Evolutionary conservation across 495 filamentous ascomycete species (phyloP).

Genomic region (Talaromyces liani): DNA sequence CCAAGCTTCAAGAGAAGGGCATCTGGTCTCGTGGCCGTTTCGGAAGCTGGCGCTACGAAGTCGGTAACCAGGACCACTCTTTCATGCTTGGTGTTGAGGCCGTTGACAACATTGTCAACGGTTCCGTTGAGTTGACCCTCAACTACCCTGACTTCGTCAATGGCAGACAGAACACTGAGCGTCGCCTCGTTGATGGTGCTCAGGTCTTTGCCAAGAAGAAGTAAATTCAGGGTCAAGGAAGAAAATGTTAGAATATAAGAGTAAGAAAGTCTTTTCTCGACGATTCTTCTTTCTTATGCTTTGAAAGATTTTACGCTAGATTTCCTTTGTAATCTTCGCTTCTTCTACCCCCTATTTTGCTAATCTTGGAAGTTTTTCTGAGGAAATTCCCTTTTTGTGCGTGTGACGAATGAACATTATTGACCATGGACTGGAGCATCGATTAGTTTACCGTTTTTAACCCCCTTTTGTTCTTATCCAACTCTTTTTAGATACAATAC

Average conservation of each 20-base stretch:
- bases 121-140: constrained; percentile 88
- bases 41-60: constrained; percentile 97
- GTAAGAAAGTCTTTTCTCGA: neutral
- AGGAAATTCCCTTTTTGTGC: neutral
- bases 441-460: constrained; percentile 1
- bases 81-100: constrained; percentile 99
- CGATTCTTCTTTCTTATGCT: neutral
- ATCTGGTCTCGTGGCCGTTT: constrained; percentile 97
- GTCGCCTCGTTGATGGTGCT: constrained; percentile 73
- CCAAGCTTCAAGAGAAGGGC: constrained; percentile 80
- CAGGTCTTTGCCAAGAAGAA: constrained; percentile 51
- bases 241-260: neutral
- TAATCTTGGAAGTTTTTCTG: neutral
- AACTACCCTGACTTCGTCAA: constrained; percentile 99
- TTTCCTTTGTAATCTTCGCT: constrained; percentile 9
- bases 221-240: constrained; percentile 1
- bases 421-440: constrained; percentile 4
- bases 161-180: constrained; percentile 76
- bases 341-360: constrained; percentile 1
- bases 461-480: neutral
- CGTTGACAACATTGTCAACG: constrained; percentile 90
- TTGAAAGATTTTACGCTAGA: constrained; percentile 17
- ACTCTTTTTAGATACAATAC: neutral
- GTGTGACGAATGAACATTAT: constrained; percentile 4
- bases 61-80: constrained; percentile 94